A percentile compares a stretch with the other conserved stretches of the same genome.
Evolutionary conservation across 1,284 basidiomycete species (phyloP).

Genomic region (Xerocomus nothofagi): DNA sequence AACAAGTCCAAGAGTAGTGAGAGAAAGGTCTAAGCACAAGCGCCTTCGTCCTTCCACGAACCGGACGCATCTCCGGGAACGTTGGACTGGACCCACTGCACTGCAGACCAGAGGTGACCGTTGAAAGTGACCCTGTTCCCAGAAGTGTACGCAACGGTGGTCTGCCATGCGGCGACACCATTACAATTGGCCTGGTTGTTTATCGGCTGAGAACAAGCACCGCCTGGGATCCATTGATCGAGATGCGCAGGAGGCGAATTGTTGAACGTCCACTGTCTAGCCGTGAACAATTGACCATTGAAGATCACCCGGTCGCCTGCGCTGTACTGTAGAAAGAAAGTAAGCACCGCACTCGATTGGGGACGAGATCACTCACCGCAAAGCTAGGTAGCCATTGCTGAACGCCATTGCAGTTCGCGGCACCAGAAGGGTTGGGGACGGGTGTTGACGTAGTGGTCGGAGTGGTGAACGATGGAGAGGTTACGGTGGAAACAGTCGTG

Average conservation of each 20-base stretch:
- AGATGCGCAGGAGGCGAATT: slow-evolving; percentile 16
- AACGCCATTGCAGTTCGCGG: slow-evolving; percentile 15
- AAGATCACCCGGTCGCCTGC: slow-evolving; percentile 26
- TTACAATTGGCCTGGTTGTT: slow-evolving; percentile 24
- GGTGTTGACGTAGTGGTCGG: background rate
- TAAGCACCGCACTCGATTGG: background rate
- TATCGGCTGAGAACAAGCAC: slow-evolving; percentile 20
- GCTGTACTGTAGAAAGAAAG: slow-evolving; percentile 16
- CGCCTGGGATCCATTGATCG: slow-evolving; percentile 23
- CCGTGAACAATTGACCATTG: slow-evolving; percentile 22
- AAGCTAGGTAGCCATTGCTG: slow-evolving; percentile 29
- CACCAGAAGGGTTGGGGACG: background rate
- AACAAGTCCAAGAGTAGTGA: no score
- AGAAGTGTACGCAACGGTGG: slow-evolving; percentile 12
- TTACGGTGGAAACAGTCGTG: no score
- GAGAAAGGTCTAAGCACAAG: slow-evolving; percentile 10
- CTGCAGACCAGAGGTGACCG: slow-evolving; percentile 22
- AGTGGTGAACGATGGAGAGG: no score
- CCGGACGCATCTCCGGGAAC: slow-evolving; percentile 28
- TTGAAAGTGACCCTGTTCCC: slow-evolving; percentile 21
- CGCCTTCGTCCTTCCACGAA: slow-evolving; percentile 28
- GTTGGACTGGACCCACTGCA: slow-evolving; percentile 28
- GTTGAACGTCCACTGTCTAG: slow-evolving; percentile 32
- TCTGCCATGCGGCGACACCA: slow-evolving; percentile 21
- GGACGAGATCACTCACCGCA: slow-evolving; percentile 15